phyloP scores from a whole-genome alignment of 306 rosid genomes.

The Prunus kanzakura region DNA sequence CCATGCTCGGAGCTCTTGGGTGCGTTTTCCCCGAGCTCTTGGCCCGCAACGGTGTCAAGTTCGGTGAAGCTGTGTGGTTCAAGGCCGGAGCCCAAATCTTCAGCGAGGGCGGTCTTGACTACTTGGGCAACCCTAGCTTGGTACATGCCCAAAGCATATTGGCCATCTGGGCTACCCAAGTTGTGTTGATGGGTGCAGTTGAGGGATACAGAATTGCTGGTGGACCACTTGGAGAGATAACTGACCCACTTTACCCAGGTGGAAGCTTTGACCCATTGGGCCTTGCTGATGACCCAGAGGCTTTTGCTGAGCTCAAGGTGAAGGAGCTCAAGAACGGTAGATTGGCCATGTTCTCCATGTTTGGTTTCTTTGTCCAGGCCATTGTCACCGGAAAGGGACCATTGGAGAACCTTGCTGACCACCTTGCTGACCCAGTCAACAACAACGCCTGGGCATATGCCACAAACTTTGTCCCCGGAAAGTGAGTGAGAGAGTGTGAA shows the following conservation, averaged over 20 bases:
- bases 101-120: constrained; percentile 92
- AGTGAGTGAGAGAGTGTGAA: constrained; percentile 38
- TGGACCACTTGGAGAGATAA: constrained; percentile 85
- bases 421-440: constrained; percentile 92
- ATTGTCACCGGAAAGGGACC: constrained; percentile 93
- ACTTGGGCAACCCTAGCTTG: constrained; percentile 92
- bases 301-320: constrained; percentile 88
- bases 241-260: constrained; percentile 88
- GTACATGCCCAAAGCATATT: constrained; percentile 90
- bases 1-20: constrained; percentile 90
- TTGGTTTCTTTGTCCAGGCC: constrained; percentile 91
- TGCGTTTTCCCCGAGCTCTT: constrained; percentile 83
- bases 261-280: constrained; percentile 99
- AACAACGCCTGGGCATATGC: constrained; percentile 95
- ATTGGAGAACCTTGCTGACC: constrained; percentile 86
- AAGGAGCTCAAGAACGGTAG: constrained; percentile 91
- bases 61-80: constrained; percentile 91
- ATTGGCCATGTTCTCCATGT: constrained; percentile 91
- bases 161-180: constrained; percentile 86
- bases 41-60: constrained; percentile 81
- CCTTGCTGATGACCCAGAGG: constrained; percentile 91
- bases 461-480: constrained; percentile 96
- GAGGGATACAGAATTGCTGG: constrained; percentile 92
- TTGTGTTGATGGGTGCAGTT: constrained; percentile 78
- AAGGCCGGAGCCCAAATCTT: constrained; percentile 92